These are phyloP conservation scores for Blastocystis hominis DNA, from an alignment of 352 stramenopile species.

Conservation along the genomic window DNA sequence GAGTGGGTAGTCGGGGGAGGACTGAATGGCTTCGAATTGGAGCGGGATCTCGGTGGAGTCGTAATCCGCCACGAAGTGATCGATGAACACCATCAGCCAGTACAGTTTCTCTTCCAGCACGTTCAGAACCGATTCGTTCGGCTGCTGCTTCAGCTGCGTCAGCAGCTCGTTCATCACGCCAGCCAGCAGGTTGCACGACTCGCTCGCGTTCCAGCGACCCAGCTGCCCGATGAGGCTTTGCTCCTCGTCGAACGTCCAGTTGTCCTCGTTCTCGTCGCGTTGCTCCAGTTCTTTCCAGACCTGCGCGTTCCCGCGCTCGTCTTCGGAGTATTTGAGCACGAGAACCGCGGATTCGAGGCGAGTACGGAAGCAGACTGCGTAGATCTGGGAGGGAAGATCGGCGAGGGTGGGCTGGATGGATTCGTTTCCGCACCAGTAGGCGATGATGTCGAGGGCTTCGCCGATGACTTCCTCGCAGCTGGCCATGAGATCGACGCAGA, in stretches of 20 bases:
- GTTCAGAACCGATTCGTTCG: neutral
- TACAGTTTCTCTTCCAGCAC: constrained; percentile 21
- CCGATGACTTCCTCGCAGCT: neutral
- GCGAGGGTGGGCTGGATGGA: neutral
- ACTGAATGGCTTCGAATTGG: neutral
- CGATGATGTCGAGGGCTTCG: neutral
- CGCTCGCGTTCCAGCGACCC: neutral
- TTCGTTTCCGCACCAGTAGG: neutral
- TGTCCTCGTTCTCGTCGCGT: constrained; percentile 35
- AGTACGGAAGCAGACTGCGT: neutral
- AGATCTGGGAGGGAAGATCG: neutral
- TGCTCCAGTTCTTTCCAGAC: constrained; percentile 4
- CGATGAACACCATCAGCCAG: constrained; percentile 9
- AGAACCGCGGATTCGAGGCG: neutral
- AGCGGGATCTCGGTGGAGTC: constrained; percentile 10
- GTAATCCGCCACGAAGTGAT: constrained; percentile 37
- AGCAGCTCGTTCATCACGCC: neutral
- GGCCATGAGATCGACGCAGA: constrained; percentile 1
- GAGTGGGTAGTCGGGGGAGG: neutral
- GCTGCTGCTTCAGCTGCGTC: neutral
- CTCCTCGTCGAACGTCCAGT: constrained; percentile 37
- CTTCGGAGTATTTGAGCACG: neutral
- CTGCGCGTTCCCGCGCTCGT: neutral
- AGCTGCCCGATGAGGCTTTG: neutral
- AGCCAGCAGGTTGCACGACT: neutral